These are phyloP conservation scores for Nicotiana benthamiana DNA, from an alignment of 257 asterid species.

Conservation along the genomic window DNA sequence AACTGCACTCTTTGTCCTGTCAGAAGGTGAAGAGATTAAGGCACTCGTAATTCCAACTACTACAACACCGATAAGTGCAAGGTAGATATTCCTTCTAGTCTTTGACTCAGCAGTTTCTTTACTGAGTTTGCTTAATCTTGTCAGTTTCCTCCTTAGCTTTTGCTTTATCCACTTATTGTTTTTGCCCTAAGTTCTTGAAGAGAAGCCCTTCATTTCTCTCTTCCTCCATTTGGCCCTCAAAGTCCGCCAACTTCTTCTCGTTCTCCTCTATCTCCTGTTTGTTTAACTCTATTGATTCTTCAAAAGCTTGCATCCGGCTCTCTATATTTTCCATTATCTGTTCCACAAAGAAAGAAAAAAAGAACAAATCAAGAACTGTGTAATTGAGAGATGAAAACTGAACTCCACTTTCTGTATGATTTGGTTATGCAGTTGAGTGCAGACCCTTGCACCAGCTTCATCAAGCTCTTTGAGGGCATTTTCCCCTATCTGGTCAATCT, in stretches of 20 bases:
- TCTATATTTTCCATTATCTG: slow-evolving; percentile 88
- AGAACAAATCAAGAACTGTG: neutral
- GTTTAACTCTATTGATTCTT: slow-evolving; percentile 72
- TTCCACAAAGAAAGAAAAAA: slow-evolving; percentile 24
- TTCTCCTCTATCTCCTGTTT: slow-evolving; percentile 54
- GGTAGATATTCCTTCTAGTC: slow-evolving; percentile 61
- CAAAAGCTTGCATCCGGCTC: slow-evolving; percentile 75
- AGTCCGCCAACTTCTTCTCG: slow-evolving; percentile 50
- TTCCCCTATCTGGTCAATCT: slow-evolving; percentile 79
- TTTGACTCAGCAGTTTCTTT: slow-evolving; percentile 55
- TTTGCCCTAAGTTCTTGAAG: slow-evolving; percentile 59
- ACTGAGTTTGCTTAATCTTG: slow-evolving; percentile 46
- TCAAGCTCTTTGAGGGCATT: slow-evolving; percentile 78
- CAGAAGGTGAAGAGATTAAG: slow-evolving; percentile 34
- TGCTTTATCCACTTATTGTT: slow-evolving; percentile 42
- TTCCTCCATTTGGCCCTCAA: slow-evolving; percentile 48
- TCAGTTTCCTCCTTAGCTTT: slow-evolving; percentile 52
- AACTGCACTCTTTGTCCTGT: slow-evolving; percentile 62
- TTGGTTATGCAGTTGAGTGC: neutral
- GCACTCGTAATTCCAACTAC: slow-evolving; percentile 53
- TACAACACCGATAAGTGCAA: slow-evolving; percentile 57
- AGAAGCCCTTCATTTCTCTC: slow-evolving; percentile 81
- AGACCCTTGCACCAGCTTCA: slow-evolving; percentile 75
- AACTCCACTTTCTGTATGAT: neutral
- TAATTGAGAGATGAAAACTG: neutral